phyloP scores from a whole-genome alignment of 805 yeast species.

The Wickerhamomyces alni region DNA sequence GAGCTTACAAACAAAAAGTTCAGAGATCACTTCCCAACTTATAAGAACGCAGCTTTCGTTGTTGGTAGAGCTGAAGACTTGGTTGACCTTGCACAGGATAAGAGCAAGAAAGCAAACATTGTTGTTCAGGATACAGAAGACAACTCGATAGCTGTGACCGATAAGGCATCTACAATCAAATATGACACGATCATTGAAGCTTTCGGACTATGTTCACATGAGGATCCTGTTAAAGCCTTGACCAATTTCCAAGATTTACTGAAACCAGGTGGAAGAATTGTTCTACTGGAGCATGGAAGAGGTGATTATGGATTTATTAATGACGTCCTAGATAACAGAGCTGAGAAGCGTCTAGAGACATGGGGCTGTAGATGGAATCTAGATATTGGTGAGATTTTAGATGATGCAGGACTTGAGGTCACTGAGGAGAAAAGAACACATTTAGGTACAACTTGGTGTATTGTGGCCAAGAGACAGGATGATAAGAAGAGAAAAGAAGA shows the following conservation, averaged over 20 bases:
- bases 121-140: constrained; percentile 20
- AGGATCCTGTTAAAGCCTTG: constrained; percentile 82
- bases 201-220: constrained; percentile 93
- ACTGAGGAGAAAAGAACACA: constrained; percentile 78
- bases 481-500: constrained; percentile 47
- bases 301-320: constrained; percentile 76
- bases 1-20: constrained; percentile 73
- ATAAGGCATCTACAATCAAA: constrained; percentile 35
- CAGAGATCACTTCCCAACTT: constrained; percentile 57
- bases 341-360: constrained; percentile 73
- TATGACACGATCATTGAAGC: constrained; percentile 93
- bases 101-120: constrained; percentile 17
- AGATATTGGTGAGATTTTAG: constrained; percentile 84
- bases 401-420: constrained; percentile 76
- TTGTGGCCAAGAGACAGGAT: constrained; percentile 69
- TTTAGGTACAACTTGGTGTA: constrained; percentile 89
- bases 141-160: constrained; percentile 18
- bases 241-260: constrained; percentile 65
- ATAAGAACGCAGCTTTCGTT: constrained; percentile 73
- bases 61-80: constrained; percentile 87
- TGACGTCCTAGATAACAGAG: constrained; percentile 71
- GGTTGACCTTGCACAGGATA: constrained; percentile 42
- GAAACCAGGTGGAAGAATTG: constrained; percentile 85
- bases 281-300: constrained; percentile 89
- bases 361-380: constrained; percentile 99